Base-by-base conservation (phyloP, 495 filamentous ascomycete species). In the Aspergillus nanangensis region DNA sequence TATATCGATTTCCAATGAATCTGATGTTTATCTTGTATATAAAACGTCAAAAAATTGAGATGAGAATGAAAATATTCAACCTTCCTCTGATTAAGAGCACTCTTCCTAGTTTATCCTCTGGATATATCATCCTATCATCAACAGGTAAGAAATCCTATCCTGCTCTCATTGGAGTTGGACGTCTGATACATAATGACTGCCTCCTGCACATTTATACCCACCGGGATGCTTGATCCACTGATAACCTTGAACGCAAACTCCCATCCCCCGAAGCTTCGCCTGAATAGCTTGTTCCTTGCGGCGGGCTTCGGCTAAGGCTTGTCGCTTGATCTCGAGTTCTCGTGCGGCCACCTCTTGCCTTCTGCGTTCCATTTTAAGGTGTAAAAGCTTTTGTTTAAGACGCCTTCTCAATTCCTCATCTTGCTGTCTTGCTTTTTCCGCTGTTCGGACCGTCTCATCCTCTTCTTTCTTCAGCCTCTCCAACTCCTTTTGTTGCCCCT, bases 201-300 rank as follows among this genome's bases (percentile, higher is more conserved):
- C 79, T 0, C 67, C 79, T 4, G 67, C 62, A 50, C 81, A 82
- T 13, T 77, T 48, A 57, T 79, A 83, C 5, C 80, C 79, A 3
- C 41, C 48, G 1, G 0, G 41, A 57, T 81, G 72, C 36, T 65
- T 69, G 25, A 83, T 74, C 81, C 81, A 85, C 4, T 54, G 50
- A 56, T 38, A 84, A 0, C 81, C 81, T 23, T 35, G 18, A 9
- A 56, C 56, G 53, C 80, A 86, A 0, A 58, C 24, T 0, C 81
- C 82, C 68, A 79, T 70, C 13, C 47, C 33, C 46, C 45, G 48
- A 43, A 84, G 51, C 48, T 72, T 79, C 34, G 50, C 44, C 66
- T 77, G 65, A 8, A 49, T 56, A 32, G 48, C 50, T 21, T 57
- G 50, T 51, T 82, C 78, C 57, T 65, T 63, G 40, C 45, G 57